A percentile compares a stretch with the other conserved stretches of the same genome.
These are phyloP conservation scores for Cryomyces minteri DNA, from an alignment of 495 filamentous ascomycete species.

Conservation along the genomic window DNA sequence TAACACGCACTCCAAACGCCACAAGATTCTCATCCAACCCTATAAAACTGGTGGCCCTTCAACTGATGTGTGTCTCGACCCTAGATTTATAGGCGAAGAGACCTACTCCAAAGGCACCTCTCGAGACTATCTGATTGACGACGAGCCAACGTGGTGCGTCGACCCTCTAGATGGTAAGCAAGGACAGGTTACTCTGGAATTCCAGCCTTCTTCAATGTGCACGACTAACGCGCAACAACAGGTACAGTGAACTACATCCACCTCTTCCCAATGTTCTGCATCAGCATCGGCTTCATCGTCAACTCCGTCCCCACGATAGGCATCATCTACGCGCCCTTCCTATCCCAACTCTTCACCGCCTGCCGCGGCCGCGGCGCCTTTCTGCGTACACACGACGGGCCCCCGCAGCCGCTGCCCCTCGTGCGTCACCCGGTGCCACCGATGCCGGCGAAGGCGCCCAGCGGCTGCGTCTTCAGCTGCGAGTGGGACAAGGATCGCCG, in stretches of 20 bases:
- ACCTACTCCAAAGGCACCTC: slow-evolving; percentile 39
- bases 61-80: neutral
- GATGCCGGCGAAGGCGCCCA: slow-evolving; percentile 41
- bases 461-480: slow-evolving; percentile 46
- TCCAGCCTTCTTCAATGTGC: neutral
- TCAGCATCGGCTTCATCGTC: slow-evolving; percentile 44
- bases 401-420: slow-evolving; percentile 36
- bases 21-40: too few relatives aligned
- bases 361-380: slow-evolving; percentile 42
- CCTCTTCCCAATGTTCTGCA: slow-evolving; percentile 56
- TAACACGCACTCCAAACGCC: too few relatives aligned
- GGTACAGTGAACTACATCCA: slow-evolving; percentile 58
- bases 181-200: neutral
- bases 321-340: slow-evolving; percentile 45
- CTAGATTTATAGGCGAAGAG: slow-evolving; percentile 54
- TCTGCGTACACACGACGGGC: slow-evolving; percentile 27
- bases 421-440: slow-evolving; percentile 36
- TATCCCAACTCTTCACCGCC: slow-evolving; percentile 44
- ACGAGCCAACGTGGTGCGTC: slow-evolving; percentile 47
- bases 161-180: slow-evolving; percentile 40
- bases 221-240: neutral
- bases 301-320: slow-evolving; percentile 37
- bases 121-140: slow-evolving; percentile 41
- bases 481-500: slow-evolving; percentile 58
- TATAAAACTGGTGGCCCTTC: neutral